Conservation (phyloP, 352 stramenopile genomes). For the Phytophthora fragariae region DNA sequence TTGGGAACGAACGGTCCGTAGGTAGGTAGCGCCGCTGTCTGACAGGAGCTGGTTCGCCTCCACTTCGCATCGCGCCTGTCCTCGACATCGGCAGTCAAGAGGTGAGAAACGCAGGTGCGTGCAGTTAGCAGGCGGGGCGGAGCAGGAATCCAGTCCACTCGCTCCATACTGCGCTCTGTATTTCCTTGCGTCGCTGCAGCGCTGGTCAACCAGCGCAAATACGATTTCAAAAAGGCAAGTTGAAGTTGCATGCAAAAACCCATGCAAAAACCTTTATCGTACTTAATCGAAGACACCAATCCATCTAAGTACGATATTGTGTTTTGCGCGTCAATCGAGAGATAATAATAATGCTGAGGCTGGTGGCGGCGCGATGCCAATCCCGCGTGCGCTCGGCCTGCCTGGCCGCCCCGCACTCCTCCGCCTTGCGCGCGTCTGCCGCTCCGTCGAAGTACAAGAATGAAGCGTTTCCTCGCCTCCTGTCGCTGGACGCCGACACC, state of each 20-base stretch:
- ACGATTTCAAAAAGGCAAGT: not conserved
- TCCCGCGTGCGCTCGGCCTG: not conserved
- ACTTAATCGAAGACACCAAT: not conserved
- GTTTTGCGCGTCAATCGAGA: too few relatives aligned
- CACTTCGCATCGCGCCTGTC: not conserved
- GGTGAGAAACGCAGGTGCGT: not conserved
- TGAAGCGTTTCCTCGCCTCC: not conserved
- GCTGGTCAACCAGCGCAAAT: not conserved
- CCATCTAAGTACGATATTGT: too few relatives aligned
- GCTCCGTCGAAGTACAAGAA: not conserved
- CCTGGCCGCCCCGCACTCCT: too few relatives aligned
- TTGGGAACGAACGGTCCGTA: not conserved
- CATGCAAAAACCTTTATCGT: not conserved
- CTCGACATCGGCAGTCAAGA: constrained; percentile 1
- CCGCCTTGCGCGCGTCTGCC: too few relatives aligned
- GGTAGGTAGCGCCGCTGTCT: too few relatives aligned
- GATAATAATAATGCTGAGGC: not conserved
- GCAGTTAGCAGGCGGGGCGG: not conserved
- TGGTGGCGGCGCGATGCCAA: not conserved
- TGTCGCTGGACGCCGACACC: not conserved
- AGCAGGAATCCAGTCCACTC: not conserved
- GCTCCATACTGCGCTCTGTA: not conserved
- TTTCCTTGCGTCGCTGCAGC: not conserved
- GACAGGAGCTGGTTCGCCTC: too few relatives aligned
- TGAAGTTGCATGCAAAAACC: not conserved